A percentile compares a stretch with the other conserved stretches of the same genome.
These are phyloP conservation scores for Penicillium sp. DNA, from an alignment of 2,329 filamentous ascomycete species.

Conservation along the genomic window DNA sequence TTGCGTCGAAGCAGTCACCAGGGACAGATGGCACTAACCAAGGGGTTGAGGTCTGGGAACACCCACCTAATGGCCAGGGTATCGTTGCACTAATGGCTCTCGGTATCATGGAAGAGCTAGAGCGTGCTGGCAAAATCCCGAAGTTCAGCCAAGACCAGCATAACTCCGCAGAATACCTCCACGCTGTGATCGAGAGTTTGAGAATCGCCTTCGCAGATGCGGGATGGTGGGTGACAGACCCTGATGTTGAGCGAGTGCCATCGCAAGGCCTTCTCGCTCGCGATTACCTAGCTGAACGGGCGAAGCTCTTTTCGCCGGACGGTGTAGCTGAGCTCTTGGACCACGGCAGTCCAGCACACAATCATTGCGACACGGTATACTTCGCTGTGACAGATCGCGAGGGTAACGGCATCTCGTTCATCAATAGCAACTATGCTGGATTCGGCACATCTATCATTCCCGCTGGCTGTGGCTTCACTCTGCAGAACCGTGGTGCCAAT, in stretches of 20 bases:
- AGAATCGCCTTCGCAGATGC: slow-evolving; percentile 89
- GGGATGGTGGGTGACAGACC: slow-evolving; percentile 87
- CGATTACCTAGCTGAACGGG: slow-evolving; percentile 72
- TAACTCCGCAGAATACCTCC: slow-evolving; percentile 78
- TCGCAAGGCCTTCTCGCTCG: slow-evolving; percentile 67
- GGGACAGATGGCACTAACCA: slow-evolving; percentile 35
- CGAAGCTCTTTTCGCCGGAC: slow-evolving; percentile 60
- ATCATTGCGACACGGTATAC: slow-evolving; percentile 90
- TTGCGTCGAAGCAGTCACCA: slow-evolving; percentile 17
- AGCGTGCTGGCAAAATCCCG: slow-evolving; percentile 72
- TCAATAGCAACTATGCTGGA: slow-evolving; percentile 90
- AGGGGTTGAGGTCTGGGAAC: slow-evolving; percentile 85
- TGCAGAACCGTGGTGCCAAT: slow-evolving; percentile 90
- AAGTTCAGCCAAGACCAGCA: slow-evolving; percentile 68
- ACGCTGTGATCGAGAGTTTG: slow-evolving; percentile 83
- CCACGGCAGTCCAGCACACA: slow-evolving; percentile 81
- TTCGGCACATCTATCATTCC: slow-evolving; percentile 87
- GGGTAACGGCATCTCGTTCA: slow-evolving; percentile 93
- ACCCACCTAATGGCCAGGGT: slow-evolving; percentile 94
- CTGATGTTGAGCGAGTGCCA: slow-evolving; percentile 65
- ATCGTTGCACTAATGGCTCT: slow-evolving; percentile 93
- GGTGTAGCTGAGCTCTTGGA: slow-evolving; percentile 55
- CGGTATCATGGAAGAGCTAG: slow-evolving; percentile 85
- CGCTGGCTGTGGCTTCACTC: slow-evolving; percentile 80
- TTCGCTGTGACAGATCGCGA: slow-evolving; percentile 78